Evolutionary conservation across 495 filamentous ascomycete species (phyloP).

Genomic region (Wilcoxina mikolae): DNA sequence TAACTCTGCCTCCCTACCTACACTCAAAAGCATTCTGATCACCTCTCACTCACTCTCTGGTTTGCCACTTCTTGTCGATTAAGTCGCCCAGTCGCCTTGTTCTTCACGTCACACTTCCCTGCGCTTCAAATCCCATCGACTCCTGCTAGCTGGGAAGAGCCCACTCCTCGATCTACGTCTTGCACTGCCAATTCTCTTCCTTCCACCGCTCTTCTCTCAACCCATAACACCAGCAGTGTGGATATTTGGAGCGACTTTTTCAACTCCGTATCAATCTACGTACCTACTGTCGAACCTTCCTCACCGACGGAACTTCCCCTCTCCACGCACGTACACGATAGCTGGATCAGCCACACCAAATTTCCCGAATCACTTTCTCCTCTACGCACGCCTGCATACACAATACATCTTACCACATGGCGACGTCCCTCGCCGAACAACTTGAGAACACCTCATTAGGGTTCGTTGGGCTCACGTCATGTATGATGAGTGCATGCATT

Average conservation of each 20-base stretch:
- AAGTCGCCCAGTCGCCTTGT: background rate
- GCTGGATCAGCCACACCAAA: conserved; percentile 22
- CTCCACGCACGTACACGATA: background rate
- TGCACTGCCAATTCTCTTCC: background rate
- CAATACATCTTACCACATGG: conserved; percentile 31
- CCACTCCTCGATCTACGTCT: background rate
- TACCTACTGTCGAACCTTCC: background rate
- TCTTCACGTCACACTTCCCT: conserved; percentile 5
- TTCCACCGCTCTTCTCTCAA: background rate
- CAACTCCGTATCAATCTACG: background rate
- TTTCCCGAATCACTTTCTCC: conserved; percentile 10
- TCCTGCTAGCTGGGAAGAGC: conserved; percentile 1
- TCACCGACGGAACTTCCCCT: no score
- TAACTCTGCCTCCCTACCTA: no score
- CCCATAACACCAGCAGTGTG: background rate
- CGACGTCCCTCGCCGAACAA: conserved; percentile 50
- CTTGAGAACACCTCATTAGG: conserved; percentile 56
- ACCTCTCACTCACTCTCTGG: background rate
- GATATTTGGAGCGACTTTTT: background rate
- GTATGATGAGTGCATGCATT: conserved; percentile 16
- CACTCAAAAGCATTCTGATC: background rate
- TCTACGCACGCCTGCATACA: conserved; percentile 4
- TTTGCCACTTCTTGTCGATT: background rate
- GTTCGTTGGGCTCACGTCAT: conserved; percentile 31
- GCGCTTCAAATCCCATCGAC: conserved; percentile 6